A percentile compares a stretch with the other conserved stretches of the same genome.
Evolutionary conservation across 1,284 basidiomycete genomes (phyloP).

Genomic region (Tilletia caries): DNA sequence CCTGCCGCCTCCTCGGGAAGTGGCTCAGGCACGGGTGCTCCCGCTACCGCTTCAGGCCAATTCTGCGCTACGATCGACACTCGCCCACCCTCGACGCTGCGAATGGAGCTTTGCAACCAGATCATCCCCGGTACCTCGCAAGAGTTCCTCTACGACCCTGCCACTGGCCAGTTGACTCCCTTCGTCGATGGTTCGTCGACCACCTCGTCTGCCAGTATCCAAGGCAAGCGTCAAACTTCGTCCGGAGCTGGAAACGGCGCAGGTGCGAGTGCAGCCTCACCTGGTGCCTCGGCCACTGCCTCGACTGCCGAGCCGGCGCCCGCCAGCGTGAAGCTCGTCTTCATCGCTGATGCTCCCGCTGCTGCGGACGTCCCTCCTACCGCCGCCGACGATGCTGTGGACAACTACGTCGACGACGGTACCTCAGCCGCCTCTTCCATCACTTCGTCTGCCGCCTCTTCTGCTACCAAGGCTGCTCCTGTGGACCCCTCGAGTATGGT

Average conservation of each 20-base stretch:
- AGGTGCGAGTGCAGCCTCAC: neutral
- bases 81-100: slow-evolving; percentile 8
- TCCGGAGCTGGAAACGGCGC: neutral
- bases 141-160: slow-evolving; percentile 7
- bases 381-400: neutral
- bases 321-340: slow-evolving; percentile 14
- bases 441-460: neutral
- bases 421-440: neutral
- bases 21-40: neutral
- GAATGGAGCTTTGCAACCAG: slow-evolving; percentile 12
- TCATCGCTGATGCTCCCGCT: slow-evolving; percentile 10
- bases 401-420: neutral
- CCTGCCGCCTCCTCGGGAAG: neutral
- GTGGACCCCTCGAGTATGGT: neutral
- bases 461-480: neutral
- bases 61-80: slow-evolving; percentile 12
- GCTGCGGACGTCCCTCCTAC: neutral
- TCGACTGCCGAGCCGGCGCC: neutral
- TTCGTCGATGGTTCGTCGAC: neutral
- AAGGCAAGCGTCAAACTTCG: slow-evolving; percentile 1
- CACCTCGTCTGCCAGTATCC: slow-evolving; percentile 4
- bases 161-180: slow-evolving; percentile 2
- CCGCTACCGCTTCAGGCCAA: neutral
- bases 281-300: neutral
- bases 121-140: neutral